Evolutionary conservation across 78 protist species (phyloP).

Genomic region (Dictyostelium capitatum): DNA sequence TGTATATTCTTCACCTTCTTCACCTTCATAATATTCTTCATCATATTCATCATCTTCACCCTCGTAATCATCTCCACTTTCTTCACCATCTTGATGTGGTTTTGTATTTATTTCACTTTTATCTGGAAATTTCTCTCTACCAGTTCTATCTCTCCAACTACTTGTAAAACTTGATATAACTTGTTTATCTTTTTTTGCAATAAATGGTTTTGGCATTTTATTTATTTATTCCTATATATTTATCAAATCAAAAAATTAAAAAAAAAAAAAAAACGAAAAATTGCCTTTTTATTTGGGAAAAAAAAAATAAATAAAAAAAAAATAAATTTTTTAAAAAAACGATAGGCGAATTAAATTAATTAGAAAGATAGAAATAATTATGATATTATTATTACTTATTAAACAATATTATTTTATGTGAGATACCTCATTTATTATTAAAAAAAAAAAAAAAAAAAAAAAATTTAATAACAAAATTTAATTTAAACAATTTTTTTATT

Average conservation of each 20-base stretch:
- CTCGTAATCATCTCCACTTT: background rate
- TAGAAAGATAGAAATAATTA: background rate
- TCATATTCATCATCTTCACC: slow-evolving; percentile 31
- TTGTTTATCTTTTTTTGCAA: slow-evolving; percentile 38
- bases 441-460: background rate
- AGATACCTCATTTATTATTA: too few species aligned
- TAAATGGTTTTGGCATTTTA: slow-evolving; percentile 57
- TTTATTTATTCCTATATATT: background rate
- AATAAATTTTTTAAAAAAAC: background rate
- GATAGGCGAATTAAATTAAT: background rate
- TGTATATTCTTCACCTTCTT: slow-evolving; percentile 4
- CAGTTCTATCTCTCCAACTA: slow-evolving; percentile 20
- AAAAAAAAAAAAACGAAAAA: background rate
- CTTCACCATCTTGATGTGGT: background rate
- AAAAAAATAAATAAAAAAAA: background rate
- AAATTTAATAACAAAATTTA: background rate
- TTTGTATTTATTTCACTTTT: background rate
- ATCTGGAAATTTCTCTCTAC: background rate
- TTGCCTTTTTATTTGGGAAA: background rate
- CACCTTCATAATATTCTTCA: slow-evolving; percentile 21
- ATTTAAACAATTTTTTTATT: background rate
- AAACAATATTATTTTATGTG: too few species aligned
- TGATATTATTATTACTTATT: too few species aligned
- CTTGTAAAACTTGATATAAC: background rate
- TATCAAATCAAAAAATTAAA: background rate